A percentile compares a stretch with the other conserved stretches of the same genome.
Evolutionary conservation across 2,329 filamentous ascomycete genomes (phyloP).

Genomic region (Stachybotrys chartarum): DNA sequence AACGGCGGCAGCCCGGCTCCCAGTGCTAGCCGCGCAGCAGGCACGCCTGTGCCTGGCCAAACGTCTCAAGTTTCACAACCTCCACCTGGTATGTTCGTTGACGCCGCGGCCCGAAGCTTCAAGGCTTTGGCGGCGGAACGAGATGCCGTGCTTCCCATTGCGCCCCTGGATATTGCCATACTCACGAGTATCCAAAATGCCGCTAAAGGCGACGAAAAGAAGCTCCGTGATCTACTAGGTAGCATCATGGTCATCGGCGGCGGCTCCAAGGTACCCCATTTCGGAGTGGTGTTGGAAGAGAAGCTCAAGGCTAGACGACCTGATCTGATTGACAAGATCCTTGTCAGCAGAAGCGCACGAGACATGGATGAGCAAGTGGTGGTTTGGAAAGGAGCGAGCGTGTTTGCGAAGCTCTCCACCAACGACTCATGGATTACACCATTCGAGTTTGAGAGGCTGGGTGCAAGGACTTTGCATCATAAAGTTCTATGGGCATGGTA

Average conservation of each 20-base stretch:
- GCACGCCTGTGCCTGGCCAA: constrained; percentile 32
- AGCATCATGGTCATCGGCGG: constrained; percentile 89
- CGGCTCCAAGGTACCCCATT: constrained; percentile 71
- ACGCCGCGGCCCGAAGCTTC: constrained; percentile 41
- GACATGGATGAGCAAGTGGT: constrained; percentile 98
- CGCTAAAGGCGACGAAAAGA: constrained; percentile 83
- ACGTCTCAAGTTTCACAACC: constrained; percentile 23
- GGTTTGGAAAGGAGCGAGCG: constrained; percentile 94
- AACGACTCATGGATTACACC: constrained; percentile 94
- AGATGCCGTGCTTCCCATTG: constrained; percentile 74
- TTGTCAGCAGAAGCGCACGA: constrained; percentile 66
- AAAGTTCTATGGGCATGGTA: constrained; percentile 64
- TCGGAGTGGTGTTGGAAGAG: constrained; percentile 79
- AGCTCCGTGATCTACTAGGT: constrained; percentile 80
- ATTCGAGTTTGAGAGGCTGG: constrained; percentile 81
- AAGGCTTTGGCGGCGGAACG: constrained; percentile 58
- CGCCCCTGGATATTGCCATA: constrained; percentile 83
- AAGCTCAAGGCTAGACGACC: constrained; percentile 61
- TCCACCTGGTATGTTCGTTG: constrained; percentile 40
- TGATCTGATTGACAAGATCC: constrained; percentile 52
- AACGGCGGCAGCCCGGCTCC: constrained; percentile 47
- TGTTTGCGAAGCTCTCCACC: constrained; percentile 85
- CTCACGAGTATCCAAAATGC: constrained; percentile 84
- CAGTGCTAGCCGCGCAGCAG: constrained; percentile 42
- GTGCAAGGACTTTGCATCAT: constrained; percentile 74